Percentiles rank a stretch among this genome's conserved stretches.
phyloP scores from a whole-genome alignment of 2,329 filamentous ascomycete genomes.

The Fusarium sulawesiense region DNA sequence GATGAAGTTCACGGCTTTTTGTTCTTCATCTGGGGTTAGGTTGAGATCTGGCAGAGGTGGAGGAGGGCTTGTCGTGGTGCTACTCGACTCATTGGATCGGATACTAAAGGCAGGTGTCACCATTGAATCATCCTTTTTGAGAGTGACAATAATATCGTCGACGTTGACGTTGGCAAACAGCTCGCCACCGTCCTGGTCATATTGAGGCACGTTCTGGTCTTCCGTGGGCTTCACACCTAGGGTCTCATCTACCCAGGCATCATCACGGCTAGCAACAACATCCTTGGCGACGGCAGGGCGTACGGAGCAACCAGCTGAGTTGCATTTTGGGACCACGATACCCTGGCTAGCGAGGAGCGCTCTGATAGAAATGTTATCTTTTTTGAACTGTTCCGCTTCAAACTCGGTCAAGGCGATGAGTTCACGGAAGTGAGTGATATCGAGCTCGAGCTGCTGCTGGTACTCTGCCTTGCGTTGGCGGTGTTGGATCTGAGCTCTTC shows the following conservation, averaged over 20 bases:
- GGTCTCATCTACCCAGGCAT: constrained; percentile 38
- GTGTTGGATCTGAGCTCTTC: constrained; percentile 65
- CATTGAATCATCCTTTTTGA: constrained; percentile 56
- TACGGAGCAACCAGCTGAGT: constrained; percentile 14
- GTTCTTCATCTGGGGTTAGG: constrained; percentile 55
- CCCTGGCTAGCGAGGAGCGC: constrained; percentile 48
- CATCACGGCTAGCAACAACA: constrained; percentile 8
- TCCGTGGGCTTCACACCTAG: constrained; percentile 9
- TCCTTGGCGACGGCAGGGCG: neutral
- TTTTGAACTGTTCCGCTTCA: constrained; percentile 52
- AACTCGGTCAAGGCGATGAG: constrained; percentile 57
- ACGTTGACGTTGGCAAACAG: constrained; percentile 52
- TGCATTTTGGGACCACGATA: constrained; percentile 29
- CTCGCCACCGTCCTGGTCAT: constrained; percentile 33
- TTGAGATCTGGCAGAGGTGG: constrained; percentile 39
- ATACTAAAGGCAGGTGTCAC: constrained; percentile 59
- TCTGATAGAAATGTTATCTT: constrained; percentile 59
- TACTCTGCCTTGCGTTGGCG: constrained; percentile 68
- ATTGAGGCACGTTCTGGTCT: constrained; percentile 2
- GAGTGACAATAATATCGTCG: constrained; percentile 55
- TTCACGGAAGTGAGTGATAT: constrained; percentile 60
- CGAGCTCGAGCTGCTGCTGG: constrained; percentile 64
- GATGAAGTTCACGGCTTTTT: constrained; percentile 64
- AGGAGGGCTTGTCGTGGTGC: constrained; percentile 33
- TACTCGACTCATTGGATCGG: constrained; percentile 45